Percentiles rank a stretch among this genome's conserved stretches.
Evolutionary conservation across 169 alveolate genomes (phyloP).

Genomic region (Plasmodium blacklocki): DNA sequence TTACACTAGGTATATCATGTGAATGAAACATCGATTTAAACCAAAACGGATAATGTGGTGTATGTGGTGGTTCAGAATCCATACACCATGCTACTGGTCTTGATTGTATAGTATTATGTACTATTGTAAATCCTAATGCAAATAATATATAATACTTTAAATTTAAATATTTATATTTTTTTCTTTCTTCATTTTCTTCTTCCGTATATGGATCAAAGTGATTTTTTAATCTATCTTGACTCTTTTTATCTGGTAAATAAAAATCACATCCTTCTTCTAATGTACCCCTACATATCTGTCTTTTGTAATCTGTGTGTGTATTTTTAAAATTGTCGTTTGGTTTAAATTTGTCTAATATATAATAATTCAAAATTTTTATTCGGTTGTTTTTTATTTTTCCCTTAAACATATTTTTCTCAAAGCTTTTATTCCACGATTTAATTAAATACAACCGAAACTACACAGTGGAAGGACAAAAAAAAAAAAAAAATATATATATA

Average conservation of each 20-base stretch:
- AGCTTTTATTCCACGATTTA: constrained; percentile 85
- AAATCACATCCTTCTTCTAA: constrained; percentile 90
- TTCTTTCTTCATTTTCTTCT: constrained; percentile 86
- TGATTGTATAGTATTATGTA: constrained; percentile 87
- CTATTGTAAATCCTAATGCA: constrained; percentile 88
- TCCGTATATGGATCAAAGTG: constrained; percentile 90
- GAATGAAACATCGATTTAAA: constrained; percentile 89
- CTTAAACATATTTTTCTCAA: constrained; percentile 79
- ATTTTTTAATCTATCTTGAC: constrained; percentile 86
- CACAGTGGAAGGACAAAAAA: neutral
- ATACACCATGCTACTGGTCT: constrained; percentile 92
- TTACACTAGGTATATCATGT: constrained; percentile 90
- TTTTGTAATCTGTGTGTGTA: constrained; percentile 88
- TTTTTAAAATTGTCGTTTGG: constrained; percentile 84
- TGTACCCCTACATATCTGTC: constrained; percentile 90
- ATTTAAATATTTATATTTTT: constrained; percentile 85
- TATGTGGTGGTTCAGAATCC: constrained; percentile 88
- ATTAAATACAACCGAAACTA: constrained; percentile 79
- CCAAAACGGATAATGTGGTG: constrained; percentile 92
- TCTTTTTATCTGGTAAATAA: constrained; percentile 84
- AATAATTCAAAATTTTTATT: constrained; percentile 83
- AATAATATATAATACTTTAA: constrained; percentile 84
- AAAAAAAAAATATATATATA: neutral
- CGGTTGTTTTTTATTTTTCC: constrained; percentile 81
- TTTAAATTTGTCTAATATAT: constrained; percentile 83